These are phyloP conservation scores for Penicillium sp. DNA, from an alignment of 2,329 filamentous ascomycete species.

Conservation along the genomic window DNA sequence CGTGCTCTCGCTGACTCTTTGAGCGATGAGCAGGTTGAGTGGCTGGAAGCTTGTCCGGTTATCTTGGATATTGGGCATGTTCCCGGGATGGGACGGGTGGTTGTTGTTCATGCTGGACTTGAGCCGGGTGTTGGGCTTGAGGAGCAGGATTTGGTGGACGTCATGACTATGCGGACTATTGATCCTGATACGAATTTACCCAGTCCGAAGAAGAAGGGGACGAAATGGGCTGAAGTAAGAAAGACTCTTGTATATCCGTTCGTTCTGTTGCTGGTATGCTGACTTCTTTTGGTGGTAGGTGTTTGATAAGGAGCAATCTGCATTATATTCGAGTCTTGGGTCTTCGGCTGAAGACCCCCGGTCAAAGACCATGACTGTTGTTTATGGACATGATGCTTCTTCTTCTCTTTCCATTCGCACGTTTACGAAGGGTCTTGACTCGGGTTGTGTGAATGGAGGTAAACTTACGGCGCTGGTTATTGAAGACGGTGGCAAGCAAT, in stretches of 20 bases:
- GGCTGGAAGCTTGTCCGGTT: constrained; percentile 69
- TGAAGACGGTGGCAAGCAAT: constrained; percentile 50
- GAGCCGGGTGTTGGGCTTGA: constrained; percentile 69
- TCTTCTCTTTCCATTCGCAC: constrained; percentile 62
- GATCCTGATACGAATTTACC: constrained; percentile 60
- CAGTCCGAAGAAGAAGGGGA: constrained; percentile 51
- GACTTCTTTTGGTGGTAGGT: constrained; percentile 31
- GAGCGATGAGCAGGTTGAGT: constrained; percentile 59
- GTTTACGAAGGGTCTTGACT: constrained; percentile 82
- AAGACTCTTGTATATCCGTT: not conserved
- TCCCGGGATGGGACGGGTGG: constrained; percentile 58
- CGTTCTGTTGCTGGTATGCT: constrained; percentile 4
- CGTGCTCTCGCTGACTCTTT: constrained; percentile 56
- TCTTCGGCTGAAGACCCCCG: constrained; percentile 17
- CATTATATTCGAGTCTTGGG: constrained; percentile 25
- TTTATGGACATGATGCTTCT: constrained; percentile 85
- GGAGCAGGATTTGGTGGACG: constrained; percentile 70
- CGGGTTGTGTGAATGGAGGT: constrained; percentile 72
- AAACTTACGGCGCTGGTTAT: constrained; percentile 74
- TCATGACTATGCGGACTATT: constrained; percentile 90
- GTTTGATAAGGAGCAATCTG: constrained; percentile 50
- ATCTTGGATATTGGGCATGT: constrained; percentile 69
- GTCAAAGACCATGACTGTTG: constrained; percentile 58
- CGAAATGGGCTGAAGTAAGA: constrained; percentile 61
- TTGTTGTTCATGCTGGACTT: constrained; percentile 81